phyloP scores from a whole-genome alignment of 768 basidiomycete species.

The Naganishia onofrii region DNA sequence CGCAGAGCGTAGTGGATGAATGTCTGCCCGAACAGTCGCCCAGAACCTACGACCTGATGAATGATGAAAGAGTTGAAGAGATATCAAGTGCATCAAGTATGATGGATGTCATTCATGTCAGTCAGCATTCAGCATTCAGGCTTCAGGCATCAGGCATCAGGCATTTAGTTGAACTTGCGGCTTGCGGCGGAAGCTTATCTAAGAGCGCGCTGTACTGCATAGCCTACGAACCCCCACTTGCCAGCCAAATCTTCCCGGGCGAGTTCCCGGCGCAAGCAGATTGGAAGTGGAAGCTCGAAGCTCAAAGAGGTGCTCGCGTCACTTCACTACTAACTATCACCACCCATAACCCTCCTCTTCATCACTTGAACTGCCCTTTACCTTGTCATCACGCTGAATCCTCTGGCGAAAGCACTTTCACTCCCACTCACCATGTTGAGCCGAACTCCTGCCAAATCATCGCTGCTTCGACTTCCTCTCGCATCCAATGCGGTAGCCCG shows the following conservation, averaged over 20 bases:
- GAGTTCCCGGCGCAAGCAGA: background rate
- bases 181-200: conserved; percentile 9
- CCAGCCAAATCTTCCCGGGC: conserved; percentile 8
- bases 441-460: conserved; percentile 23
- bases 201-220: conserved; percentile 16
- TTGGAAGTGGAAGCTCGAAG: conserved; percentile 5
- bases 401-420: background rate
- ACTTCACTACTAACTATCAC: background rate
- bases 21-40: no score
- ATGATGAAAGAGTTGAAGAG: no score
- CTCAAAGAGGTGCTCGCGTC: conserved; percentile 22
- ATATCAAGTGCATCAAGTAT: no score
- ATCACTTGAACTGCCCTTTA: background rate
- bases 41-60: no score
- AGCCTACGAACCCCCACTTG: background rate
- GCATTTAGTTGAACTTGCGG: no score
- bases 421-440: conserved; percentile 16
- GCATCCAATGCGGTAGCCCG: conserved; percentile 12
- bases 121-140: no score
- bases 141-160: no score
- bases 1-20: no score
- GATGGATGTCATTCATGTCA: no score
- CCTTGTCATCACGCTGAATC: background rate
- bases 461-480: conserved; percentile 15
- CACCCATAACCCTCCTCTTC: background rate